Conservation (phyloP, 1,139 yeast genomes). For the Dujonia santamariae region DNA sequence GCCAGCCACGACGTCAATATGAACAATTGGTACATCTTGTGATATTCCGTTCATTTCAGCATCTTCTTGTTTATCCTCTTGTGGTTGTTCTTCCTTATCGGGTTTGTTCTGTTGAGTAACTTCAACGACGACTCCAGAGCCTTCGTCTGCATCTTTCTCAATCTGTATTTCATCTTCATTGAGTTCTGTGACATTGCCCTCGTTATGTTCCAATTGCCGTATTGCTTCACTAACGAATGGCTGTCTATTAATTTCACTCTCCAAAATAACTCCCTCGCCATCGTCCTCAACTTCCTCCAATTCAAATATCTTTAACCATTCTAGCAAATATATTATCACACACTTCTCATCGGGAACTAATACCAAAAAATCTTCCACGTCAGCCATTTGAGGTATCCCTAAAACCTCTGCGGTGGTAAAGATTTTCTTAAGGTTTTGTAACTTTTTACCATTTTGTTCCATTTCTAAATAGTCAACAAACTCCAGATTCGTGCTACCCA, state of each 20-base stretch:
- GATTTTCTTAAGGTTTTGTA: constrained; percentile 20
- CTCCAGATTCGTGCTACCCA: constrained; percentile 8
- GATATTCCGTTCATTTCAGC: too few relatives aligned
- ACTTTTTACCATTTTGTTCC: constrained; percentile 39
- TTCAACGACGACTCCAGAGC: not conserved
- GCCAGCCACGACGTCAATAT: too few relatives aligned
- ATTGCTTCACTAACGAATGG: too few relatives aligned
- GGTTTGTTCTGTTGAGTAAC: too few relatives aligned
- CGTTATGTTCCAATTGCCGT: not conserved
- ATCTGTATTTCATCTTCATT: too few relatives aligned
- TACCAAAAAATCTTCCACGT: constrained; percentile 54
- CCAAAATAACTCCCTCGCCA: too few relatives aligned
- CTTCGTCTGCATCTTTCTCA: not conserved
- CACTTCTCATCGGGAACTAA: constrained; percentile 62
- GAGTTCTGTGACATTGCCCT: too few relatives aligned
- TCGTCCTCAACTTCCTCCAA: constrained; percentile 12
- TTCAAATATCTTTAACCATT: constrained; percentile 58
- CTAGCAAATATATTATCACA: constrained; percentile 61
- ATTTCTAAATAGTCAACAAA: constrained; percentile 17
- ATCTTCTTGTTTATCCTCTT: too few relatives aligned
- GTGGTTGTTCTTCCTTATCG: too few relatives aligned
- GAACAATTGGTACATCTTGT: too few relatives aligned
- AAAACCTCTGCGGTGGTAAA: constrained; percentile 32
- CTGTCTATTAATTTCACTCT: too few relatives aligned
- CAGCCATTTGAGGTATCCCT: constrained; percentile 57